Base-by-base conservation (phyloP, 1,139 yeast genomes). In the Geotrichum klebahnii region DNA sequence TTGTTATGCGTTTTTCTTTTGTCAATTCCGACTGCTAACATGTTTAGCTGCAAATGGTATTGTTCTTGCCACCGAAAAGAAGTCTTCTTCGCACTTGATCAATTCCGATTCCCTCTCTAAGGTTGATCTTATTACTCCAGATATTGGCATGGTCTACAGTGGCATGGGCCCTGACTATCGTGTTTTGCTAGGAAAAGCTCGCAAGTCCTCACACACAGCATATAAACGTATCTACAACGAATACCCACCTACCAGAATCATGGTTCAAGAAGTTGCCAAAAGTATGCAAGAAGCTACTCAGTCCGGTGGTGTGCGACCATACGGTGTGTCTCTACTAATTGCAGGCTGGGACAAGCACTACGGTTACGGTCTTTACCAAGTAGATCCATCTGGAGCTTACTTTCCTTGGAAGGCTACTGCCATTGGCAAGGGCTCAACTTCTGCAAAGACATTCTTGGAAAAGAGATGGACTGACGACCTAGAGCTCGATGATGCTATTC, bases 371-470 rank as follows among this genome's bases (percentile, higher is more conserved):
- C 76, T 94, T 56, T 94, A 92, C 68, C 98, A 94, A 70, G 96
- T 94, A 45, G 98, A 94, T 71, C 99, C 99, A 4, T 85, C 96
- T 4, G 99, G 99, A 12, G 83, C 96, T 50, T 94, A 85, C 68
- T 94, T 88, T 78, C 97, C 98, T n/a, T 94, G 99, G 99, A 92
- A 92, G 70, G 98, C 98, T 26, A 92, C 98, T 3, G 97, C 98
- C 26, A 92, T 94, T 61, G 99, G 99, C 57, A 90, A 89, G 67
- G 95, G 96, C 26, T 82, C 96, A 4, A 81, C 82, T 39, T 85
- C 95, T 6, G 98, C 98, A 33, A 92, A 94, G 74, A 92, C 98
- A 0, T 94, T 94, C 64, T 74, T 94, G 65, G 98, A 94, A 67
- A 94, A 94, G 73, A 83, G 98, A 72, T 94, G 97, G 97, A 90